These are phyloP conservation scores for Perkinsus chesapeaki DNA, from an alignment of 169 alveolate genomes.

Conservation along the genomic window DNA sequence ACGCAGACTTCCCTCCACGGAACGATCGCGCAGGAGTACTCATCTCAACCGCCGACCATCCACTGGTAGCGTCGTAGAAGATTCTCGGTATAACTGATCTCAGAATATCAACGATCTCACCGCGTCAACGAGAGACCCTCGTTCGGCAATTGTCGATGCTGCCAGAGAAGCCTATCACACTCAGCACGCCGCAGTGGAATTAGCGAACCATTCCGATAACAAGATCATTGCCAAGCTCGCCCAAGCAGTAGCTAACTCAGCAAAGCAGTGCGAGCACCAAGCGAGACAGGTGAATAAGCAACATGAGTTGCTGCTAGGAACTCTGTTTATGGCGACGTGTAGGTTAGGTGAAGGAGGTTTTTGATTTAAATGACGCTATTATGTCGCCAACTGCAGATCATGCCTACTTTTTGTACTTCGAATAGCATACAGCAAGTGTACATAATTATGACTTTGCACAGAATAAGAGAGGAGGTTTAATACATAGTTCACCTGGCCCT, in stretches of 20 bases:
- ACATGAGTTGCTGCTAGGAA: not conserved
- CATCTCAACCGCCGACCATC: not conserved
- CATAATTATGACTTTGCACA: no score
- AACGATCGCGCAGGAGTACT: not conserved
- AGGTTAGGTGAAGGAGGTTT: no score
- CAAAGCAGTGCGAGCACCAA: not conserved
- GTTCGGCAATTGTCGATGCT: not conserved
- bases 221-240: not conserved
- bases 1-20: not conserved
- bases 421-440: no score
- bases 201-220: not conserved
- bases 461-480: no score
- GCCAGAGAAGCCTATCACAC: not conserved
- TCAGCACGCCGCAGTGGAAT: not conserved
- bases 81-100: not conserved
- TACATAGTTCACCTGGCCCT: no score
- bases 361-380: no score
- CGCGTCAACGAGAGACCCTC: not conserved
- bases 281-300: not conserved
- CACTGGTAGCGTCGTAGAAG: not conserved
- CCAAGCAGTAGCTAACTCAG: not conserved
- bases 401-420: no score
- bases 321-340: not conserved
- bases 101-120: not conserved
- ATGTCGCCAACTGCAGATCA: no score